Evolutionary conservation across 805 yeast genomes (phyloP).

Genomic region (Blastobotrys peoriensis): DNA sequence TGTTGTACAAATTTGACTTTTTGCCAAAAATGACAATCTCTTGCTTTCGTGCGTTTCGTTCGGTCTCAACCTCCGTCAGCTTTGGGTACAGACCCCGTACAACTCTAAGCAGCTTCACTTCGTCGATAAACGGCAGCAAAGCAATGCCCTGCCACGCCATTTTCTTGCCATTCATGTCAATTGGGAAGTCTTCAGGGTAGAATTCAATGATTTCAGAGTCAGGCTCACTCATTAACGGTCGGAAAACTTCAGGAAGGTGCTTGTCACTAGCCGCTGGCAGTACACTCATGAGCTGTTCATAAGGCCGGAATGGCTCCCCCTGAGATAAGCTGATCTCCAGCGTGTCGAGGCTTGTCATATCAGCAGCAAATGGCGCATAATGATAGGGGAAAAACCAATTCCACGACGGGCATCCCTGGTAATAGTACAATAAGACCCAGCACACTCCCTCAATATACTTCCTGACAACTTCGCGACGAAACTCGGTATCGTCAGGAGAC

Average conservation of each 20-base stretch:
- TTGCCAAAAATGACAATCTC: conserved; percentile 64
- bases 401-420: conserved; percentile 99
- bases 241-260: conserved; percentile 72
- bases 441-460: conserved; percentile 89
- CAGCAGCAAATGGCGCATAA: conserved; percentile 96
- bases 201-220: conserved; percentile 84
- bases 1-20: conserved; percentile 34
- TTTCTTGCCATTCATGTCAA: conserved; percentile 93
- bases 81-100: conserved; percentile 59
- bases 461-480: conserved; percentile 54
- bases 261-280: conserved; percentile 91
- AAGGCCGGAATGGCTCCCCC: conserved; percentile 84
- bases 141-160: conserved; percentile 96
- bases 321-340: conserved; percentile 47
- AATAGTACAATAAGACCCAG: conserved; percentile 93
- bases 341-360: conserved; percentile 51
- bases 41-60: conserved; percentile 63
- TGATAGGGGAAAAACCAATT: conserved; percentile 96
- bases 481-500: conserved; percentile 39
- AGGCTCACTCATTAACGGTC: conserved; percentile 72
- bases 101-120: conserved; percentile 57
- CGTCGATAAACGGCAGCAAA: conserved; percentile 84
- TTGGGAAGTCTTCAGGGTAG: conserved; percentile 79
- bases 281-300: conserved; percentile 91
- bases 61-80: conserved; percentile 60